These are phyloP conservation scores for Pseudozyma sp. DNA, from an alignment of 1,284 basidiomycete species.

Conservation along the genomic window DNA sequence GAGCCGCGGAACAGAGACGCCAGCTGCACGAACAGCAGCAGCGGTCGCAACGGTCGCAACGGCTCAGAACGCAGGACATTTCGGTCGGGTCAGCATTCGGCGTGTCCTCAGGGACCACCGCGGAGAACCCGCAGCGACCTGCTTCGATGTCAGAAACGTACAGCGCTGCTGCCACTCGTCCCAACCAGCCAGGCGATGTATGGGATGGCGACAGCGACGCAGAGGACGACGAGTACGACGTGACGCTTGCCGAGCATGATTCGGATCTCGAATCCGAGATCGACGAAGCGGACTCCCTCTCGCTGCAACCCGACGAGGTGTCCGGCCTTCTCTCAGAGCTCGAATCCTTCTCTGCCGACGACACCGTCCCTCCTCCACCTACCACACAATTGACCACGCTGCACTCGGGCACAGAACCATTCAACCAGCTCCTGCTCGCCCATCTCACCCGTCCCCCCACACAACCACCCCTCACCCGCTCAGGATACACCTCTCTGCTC, in stretches of 20 bases:
- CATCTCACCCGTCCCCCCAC: conserved; percentile 33
- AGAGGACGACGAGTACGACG: conserved; percentile 27
- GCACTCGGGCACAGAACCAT: conserved; percentile 26
- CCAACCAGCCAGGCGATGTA: too few species aligned
- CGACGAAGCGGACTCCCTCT: conserved; percentile 9
- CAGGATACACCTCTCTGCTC: conserved; percentile 34
- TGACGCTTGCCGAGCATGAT: not conserved
- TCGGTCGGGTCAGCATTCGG: too few species aligned
- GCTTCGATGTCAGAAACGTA: not conserved
- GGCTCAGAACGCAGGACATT: too few species aligned
- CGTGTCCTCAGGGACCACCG: too few species aligned
- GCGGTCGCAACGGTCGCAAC: not conserved
- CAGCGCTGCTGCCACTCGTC: too few species aligned
- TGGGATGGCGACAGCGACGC: conserved; percentile 17
- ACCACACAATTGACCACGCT: conserved; percentile 24
- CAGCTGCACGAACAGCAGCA: conserved; percentile 17
- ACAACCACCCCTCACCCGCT: conserved; percentile 48
- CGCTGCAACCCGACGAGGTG: conserved; percentile 21
- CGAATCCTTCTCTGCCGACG: conserved; percentile 6
- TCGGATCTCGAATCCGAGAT: conserved; percentile 6
- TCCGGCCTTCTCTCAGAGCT: conserved; percentile 33
- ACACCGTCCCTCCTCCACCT: not conserved
- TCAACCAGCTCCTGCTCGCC: conserved; percentile 49
- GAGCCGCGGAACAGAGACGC: conserved; percentile 4
- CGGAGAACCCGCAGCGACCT: too few species aligned